Conservation (phyloP, 371 early-diverging fungal genomes). For the Mortierella sp. region DNA sequence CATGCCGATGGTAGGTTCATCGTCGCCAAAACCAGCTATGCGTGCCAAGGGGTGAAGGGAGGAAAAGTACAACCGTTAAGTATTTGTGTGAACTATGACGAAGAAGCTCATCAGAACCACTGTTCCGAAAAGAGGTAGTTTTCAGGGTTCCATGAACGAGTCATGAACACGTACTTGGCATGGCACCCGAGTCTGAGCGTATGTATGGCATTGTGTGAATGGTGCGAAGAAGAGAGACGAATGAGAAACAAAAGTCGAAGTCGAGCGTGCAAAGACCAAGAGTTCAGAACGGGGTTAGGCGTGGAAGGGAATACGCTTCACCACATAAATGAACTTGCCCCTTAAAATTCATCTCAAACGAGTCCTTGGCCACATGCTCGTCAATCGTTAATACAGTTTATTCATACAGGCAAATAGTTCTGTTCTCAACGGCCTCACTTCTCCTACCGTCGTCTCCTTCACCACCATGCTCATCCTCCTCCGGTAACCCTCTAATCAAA, state of each 20-base stretch:
- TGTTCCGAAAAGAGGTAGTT: not conserved
- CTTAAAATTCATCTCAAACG: not conserved
- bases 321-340: not conserved
- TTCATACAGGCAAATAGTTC: not conserved
- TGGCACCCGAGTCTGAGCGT: constrained; percentile 7
- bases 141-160: not conserved
- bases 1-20: constrained; percentile 32
- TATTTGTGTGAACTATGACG: not conserved
- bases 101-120: not conserved
- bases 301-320: not conserved
- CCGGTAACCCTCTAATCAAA: not conserved
- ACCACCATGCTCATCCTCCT: not conserved
- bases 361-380: not conserved
- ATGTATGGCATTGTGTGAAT: constrained; percentile 17
- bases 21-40: constrained; percentile 18
- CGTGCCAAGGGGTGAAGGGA: not conserved
- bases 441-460: not conserved
- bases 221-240: not conserved
- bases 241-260: not conserved
- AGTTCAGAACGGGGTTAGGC: not conserved
- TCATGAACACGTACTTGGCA: constrained; percentile 16
- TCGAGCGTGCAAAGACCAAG: not conserved
- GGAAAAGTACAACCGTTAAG: not conserved
- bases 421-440: not conserved
- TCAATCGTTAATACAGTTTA: not conserved